Conservation (phyloP, 2,329 filamentous ascomycete genomes). For the Tolypocladium ophioglossoides region DNA sequence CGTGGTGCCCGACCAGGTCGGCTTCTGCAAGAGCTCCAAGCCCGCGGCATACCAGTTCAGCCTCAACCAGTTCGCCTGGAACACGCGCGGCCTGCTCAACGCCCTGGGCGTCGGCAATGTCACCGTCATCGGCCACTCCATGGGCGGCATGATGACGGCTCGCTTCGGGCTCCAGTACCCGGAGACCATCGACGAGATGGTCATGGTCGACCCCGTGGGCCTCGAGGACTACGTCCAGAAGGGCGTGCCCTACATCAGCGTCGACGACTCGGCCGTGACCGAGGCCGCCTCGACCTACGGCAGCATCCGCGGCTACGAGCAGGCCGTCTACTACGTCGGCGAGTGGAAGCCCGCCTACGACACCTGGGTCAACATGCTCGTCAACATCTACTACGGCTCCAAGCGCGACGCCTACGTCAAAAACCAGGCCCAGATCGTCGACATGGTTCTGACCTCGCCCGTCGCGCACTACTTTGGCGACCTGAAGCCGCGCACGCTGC, state of each 20-base stretch:
- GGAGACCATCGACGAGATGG: slow-evolving; percentile 26
- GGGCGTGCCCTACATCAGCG: slow-evolving; percentile 34
- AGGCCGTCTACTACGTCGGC: slow-evolving; percentile 36
- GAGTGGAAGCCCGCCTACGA: slow-evolving; percentile 40
- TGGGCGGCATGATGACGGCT: slow-evolving; percentile 43
- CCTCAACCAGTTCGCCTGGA: slow-evolving; percentile 38
- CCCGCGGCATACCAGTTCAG: slow-evolving; percentile 39
- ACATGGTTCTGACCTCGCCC: slow-evolving; percentile 43
- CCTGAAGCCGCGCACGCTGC: slow-evolving; percentile 32
- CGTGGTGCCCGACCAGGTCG: slow-evolving; percentile 42
- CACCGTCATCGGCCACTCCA: slow-evolving; percentile 42
- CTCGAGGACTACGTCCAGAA: slow-evolving; percentile 42
- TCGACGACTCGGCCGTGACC: slow-evolving; percentile 26
- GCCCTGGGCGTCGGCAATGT: slow-evolving; percentile 30
- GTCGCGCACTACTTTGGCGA: slow-evolving; percentile 38
- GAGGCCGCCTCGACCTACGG: slow-evolving; percentile 31
- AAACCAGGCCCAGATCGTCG: slow-evolving; percentile 40
- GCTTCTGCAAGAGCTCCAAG: slow-evolving; percentile 48
- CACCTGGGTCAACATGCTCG: slow-evolving; percentile 43
- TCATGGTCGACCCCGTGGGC: slow-evolving; percentile 41
- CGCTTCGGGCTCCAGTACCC: slow-evolving; percentile 42
- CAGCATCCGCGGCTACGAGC: slow-evolving; percentile 35
- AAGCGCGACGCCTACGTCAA: slow-evolving; percentile 30
- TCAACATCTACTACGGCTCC: slow-evolving; percentile 37
- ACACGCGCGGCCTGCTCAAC: slow-evolving; percentile 36